Base-by-base conservation (phyloP, 352 stramenopile genomes). In the Pythium rhizo-oryzae region DNA sequence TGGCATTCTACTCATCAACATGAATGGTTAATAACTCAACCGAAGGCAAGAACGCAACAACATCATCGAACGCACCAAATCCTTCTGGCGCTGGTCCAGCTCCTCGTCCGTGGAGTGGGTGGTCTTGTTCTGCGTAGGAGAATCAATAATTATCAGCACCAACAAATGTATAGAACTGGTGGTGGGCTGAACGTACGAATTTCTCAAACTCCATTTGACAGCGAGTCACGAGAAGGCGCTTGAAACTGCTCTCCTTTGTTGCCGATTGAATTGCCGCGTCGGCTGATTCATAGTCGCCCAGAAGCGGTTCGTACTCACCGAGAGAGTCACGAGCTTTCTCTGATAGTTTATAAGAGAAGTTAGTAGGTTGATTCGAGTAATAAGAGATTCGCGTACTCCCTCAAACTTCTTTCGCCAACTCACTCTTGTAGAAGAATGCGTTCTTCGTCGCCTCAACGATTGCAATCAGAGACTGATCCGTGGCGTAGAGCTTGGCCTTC, bases 191-290 rank as follows among this genome's bases (percentile, higher is more conserved):
- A 39, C 65, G 28, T 75, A 89, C 83, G 65, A 75, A 80, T 72
- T 90, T 93, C 50, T 96, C 87, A 58, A 96, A 96, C 67, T 94
- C 86, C 41, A 76, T 47, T 65, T 96, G 89, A 70, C 87, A 96
- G 16, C 84, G 79, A 11, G 78, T 85, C 12, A 96, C 82, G 11
- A 96, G 74, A 28, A 96, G 73, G 11, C 80, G 74, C 62, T 89
- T 92, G 71, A 96, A 96, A 57, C 65, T 91, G 3, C 79, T 84
- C 49, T 82, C 72, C 23, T 76, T 79, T 30, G 66, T 30, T 18
- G 72, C 87, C 13, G 71, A 76, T 55, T 91, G 70, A 13, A 79
- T 71, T 19, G 89, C 85, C 54, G 71, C 51, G 5, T 55, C 55
- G 66, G 75, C 72, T 44, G 87, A 90, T 47, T 77, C 47, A 41